Base-by-base conservation (phyloP, 495 filamentous ascomycete genomes). In the Pseudotulostoma volvatum region DNA sequence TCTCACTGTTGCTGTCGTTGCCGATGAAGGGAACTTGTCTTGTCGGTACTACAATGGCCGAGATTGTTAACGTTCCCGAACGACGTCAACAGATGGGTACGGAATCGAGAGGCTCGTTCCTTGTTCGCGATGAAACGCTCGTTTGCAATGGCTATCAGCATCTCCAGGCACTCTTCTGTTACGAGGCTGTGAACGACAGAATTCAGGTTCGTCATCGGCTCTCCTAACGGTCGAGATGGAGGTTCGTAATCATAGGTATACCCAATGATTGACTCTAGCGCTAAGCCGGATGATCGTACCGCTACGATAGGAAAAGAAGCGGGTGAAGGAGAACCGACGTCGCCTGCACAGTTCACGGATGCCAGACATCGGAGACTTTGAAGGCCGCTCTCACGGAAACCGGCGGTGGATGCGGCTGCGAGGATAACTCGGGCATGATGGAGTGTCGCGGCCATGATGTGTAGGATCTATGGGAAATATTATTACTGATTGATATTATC, bases 371-470 rank as follows among this genome's bases (percentile, higher is more conserved):
- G 64, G 32, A 54, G 54, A 45, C 56, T 55, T 38, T 66, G 59
- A 18, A 78, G 56, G n/a, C 88, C 88, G 38, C 79, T 86, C 60
- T 96, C 88, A 33, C 88, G 75, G 51, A 94, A 94, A 0, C 86
- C 88, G 7, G 83, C 76, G 39, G 74, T 71, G 3, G 90, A 62
- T 3, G 79, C 88, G 9, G 80, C 79, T 9, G 70, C 64, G 20
- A 93, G 63, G 4, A 88, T 66, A 5, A 65, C 51, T 31, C 90
- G 77, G 2, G 88, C 84, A 44, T 82, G 71, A 34, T 71, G 53
- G 0, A 74, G 66, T 1, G 77, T 84, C 3, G 81, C 72, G 0
- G 85, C 73, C 47, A 88, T 66, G 32, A 96, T 67, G 45, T 96
- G 87, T 2, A 96, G 70, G 46, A 95, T 93, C 86, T 93, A 44